A percentile compares a stretch with the other conserved stretches of the same genome.
These are phyloP conservation scores for Hyaloperonospora arabidopsidis DNA, from an alignment of 352 stramenopile genomes.

Conservation along the genomic window DNA sequence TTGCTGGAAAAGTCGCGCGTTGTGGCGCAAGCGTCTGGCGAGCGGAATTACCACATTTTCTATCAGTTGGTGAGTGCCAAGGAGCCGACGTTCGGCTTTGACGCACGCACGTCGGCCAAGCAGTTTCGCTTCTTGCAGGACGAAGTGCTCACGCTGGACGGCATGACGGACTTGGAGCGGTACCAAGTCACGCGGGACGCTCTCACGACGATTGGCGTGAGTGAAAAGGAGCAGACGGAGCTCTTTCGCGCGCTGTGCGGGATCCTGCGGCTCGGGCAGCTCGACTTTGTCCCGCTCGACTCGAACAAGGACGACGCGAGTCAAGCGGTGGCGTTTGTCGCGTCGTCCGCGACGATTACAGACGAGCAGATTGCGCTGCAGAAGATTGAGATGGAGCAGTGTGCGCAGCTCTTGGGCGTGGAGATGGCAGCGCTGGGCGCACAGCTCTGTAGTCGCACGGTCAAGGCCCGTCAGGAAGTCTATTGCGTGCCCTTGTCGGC, in stretches of 20 bases:
- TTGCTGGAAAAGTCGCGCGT: constrained; percentile 96
- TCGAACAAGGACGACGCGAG: constrained; percentile 72
- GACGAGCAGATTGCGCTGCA: constrained; percentile 41
- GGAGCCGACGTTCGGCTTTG: constrained; percentile 51
- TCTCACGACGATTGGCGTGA: constrained; percentile 70
- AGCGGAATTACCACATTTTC: constrained; percentile 99
- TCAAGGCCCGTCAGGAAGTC: constrained; percentile 75
- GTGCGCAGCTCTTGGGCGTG: constrained; percentile 61
- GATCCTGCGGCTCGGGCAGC: constrained; percentile 74
- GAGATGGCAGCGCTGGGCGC: constrained; percentile 50
- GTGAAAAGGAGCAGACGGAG: constrained; percentile 58
- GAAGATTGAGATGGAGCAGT: constrained; percentile 51
- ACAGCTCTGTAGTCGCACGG: constrained; percentile 73
- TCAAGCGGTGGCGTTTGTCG: constrained; percentile 43
- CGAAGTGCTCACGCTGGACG: constrained; percentile 60
- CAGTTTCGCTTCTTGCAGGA: constrained; percentile 76
- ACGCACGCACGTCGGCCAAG: constrained; percentile 27
- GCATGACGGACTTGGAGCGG: constrained; percentile 56
- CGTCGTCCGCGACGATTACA: constrained; percentile 11
- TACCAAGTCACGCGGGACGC: constrained; percentile 80
- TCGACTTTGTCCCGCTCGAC: constrained; percentile 72
- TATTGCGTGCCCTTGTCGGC: constrained; percentile 72
- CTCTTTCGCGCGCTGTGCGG: constrained; percentile 63
- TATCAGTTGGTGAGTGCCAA: constrained; percentile 88
- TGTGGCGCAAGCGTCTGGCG: constrained; percentile 78